Evolutionary conservation across 768 basidiomycete species (phyloP).

Genomic region (Pleurotus cornucopiae): DNA sequence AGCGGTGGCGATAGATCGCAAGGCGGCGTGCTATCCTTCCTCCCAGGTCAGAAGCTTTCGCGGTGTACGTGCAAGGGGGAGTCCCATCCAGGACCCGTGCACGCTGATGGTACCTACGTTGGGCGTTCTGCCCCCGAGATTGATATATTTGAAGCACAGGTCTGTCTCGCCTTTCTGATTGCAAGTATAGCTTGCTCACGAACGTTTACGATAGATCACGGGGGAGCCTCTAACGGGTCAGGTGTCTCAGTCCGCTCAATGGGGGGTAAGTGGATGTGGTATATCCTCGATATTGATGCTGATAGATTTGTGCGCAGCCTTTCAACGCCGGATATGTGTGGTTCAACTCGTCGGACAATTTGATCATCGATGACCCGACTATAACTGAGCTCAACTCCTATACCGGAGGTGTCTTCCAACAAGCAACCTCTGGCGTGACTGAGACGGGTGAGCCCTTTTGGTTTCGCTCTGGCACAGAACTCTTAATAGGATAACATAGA

Average conservation of each 20-base stretch:
- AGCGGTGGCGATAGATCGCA: conserved; percentile 54
- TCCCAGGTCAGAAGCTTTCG: conserved; percentile 84
- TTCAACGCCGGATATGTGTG: conserved; percentile 73
- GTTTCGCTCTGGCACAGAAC: too few species aligned
- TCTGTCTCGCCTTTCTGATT: conserved; percentile 16
- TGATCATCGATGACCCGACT: conserved; percentile 50
- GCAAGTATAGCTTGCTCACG: not conserved
- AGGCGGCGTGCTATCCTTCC: conserved; percentile 64
- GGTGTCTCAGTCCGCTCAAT: conserved; percentile 85
- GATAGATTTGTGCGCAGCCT: conserved; percentile 39
- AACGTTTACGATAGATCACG: conserved; percentile 21
- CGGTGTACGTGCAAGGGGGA: conserved; percentile 86
- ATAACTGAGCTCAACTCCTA: conserved; percentile 59
- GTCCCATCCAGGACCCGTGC: conserved; percentile 83
- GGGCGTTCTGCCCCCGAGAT: conserved; percentile 88
- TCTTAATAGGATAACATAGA: conserved; percentile 29
- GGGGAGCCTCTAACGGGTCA: conserved; percentile 34
- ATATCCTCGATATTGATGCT: not conserved
- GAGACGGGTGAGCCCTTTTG: conserved; percentile 42
- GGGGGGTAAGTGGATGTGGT: conserved; percentile 49
- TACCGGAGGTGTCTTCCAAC: conserved; percentile 75
- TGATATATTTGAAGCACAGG: conserved; percentile 85
- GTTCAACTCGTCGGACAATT: conserved; percentile 59
- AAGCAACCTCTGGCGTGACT: conserved; percentile 73
- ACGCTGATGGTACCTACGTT: conserved; percentile 71